Conservation (phyloP, 176 grass and related monocot species). For the Bolboschoenus planiculmis region DNA sequence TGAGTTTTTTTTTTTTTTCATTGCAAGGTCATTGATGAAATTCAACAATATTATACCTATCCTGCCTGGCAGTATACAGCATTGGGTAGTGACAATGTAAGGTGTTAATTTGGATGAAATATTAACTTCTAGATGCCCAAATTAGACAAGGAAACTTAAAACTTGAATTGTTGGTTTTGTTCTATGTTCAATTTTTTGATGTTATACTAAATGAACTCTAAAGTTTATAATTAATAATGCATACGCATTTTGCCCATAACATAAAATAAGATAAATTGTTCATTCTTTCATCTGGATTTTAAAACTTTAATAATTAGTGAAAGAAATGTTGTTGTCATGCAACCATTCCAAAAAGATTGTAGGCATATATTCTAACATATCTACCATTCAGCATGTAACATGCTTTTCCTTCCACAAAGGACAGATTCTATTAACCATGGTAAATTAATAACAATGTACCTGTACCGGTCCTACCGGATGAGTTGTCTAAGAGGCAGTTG, state of each 20-base stretch:
- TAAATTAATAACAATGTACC: conserved; percentile 9
- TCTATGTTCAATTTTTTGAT: neutral
- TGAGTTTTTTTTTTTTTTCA: neutral
- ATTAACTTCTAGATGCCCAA: neutral
- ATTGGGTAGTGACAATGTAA: neutral
- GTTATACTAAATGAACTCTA: neutral
- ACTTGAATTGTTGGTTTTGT: neutral
- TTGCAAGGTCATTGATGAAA: neutral
- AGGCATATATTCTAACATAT: neutral
- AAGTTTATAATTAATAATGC: neutral
- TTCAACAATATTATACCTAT: neutral
- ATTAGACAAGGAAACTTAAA: neutral
- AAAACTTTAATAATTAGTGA: neutral
- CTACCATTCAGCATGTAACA: neutral
- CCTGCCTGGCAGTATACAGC: neutral
- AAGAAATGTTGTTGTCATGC: neutral
- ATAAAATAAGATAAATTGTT: neutral
- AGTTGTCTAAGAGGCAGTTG: neutral
- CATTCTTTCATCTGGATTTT: neutral
- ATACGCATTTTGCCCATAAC: neutral
- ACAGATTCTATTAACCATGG: neutral
- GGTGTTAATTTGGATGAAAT: neutral
- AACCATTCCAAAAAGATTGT: neutral
- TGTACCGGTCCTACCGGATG: neutral
- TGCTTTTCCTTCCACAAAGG: neutral